Percentiles rank a stretch among this genome's conserved stretches.
Conservation (phyloP, 371 early-diverging fungal species). For the Cokeromyces recurvatus region DNA sequence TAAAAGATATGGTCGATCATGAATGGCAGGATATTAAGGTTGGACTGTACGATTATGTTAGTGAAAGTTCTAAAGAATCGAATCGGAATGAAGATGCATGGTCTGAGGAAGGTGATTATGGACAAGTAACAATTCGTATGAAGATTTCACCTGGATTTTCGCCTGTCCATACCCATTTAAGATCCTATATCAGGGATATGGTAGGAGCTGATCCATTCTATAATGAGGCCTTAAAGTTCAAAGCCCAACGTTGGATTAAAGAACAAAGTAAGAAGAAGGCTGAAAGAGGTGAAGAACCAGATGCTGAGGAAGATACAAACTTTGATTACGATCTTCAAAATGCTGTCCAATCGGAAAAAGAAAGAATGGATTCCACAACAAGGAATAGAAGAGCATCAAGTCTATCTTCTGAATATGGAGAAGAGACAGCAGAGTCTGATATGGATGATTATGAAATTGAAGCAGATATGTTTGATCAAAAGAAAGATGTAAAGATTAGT, state of each 20-base stretch:
- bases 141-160: constrained; percentile 38
- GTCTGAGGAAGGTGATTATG: constrained; percentile 19
- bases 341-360: constrained; percentile 8
- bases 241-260: constrained; percentile 32
- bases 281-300: not conserved
- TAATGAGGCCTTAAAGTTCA: constrained; percentile 17
- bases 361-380: not conserved
- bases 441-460: constrained; percentile 13
- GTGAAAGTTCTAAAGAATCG: constrained; percentile 26
- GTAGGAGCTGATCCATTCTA: constrained; percentile 39
- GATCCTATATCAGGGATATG: constrained; percentile 27
- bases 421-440: constrained; percentile 9
- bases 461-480: constrained; percentile 19
- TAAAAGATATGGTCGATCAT: constrained; percentile 23
- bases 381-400: constrained; percentile 4
- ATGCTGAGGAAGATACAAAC: not conserved
- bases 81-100: constrained; percentile 36
- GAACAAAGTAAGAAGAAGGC: constrained; percentile 15
- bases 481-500: constrained; percentile 16
- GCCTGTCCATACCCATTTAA: constrained; percentile 32
- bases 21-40: constrained; percentile 30
- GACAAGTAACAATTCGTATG: constrained; percentile 21
- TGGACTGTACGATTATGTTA: constrained; percentile 16
- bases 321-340: constrained; percentile 14
- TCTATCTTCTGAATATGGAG: constrained; percentile 27